Conservation (phyloP, 306 rosid species). For the Mimosa pudica region DNA sequence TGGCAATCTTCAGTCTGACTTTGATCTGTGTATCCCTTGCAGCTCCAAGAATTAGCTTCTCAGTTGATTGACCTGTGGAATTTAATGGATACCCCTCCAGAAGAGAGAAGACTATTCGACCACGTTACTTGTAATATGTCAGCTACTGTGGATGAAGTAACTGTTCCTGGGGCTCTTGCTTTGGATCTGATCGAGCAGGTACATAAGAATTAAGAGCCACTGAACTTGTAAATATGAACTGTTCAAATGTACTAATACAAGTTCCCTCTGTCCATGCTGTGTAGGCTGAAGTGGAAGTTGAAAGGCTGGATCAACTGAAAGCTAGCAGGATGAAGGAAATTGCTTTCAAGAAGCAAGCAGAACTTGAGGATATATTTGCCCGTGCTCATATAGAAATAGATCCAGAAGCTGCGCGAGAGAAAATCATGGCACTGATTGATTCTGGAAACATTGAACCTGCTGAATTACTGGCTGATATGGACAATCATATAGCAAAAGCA, state of each 20-base stretch:
- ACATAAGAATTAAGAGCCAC: slow-evolving; percentile 19
- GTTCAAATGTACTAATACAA: slow-evolving; percentile 16
- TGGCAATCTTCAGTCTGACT: slow-evolving; percentile 14
- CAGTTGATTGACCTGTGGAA: slow-evolving; percentile 95
- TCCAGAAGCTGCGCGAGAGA: slow-evolving; percentile 88
- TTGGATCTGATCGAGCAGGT: slow-evolving; percentile 93
- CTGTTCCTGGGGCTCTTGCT: slow-evolving; percentile 95
- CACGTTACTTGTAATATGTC: slow-evolving; percentile 97
- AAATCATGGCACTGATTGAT: slow-evolving; percentile 83
- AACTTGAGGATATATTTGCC: slow-evolving; percentile 87
- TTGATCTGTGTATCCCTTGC: slow-evolving; percentile 33
- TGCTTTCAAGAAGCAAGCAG: slow-evolving; percentile 92
- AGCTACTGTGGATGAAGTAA: slow-evolving; percentile 97
- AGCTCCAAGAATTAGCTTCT: slow-evolving; percentile 97
- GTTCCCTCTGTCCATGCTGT: slow-evolving; percentile 29
- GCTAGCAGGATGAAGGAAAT: slow-evolving; percentile 99
- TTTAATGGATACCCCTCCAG: slow-evolving; percentile 93
- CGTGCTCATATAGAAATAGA: slow-evolving; percentile 88
- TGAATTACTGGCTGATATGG: slow-evolving; percentile 94
- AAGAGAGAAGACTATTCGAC: slow-evolving; percentile 86
- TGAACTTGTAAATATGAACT: slow-evolving; percentile 29
- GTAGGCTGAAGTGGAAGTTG: slow-evolving; percentile 99
- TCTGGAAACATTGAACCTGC: slow-evolving; percentile 83
- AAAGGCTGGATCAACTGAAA: slow-evolving; percentile 94
- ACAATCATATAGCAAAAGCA: slow-evolving; percentile 84